phyloP scores from a whole-genome alignment of 83 land plant species.

The Diphasiastrum complanatum region DNA sequence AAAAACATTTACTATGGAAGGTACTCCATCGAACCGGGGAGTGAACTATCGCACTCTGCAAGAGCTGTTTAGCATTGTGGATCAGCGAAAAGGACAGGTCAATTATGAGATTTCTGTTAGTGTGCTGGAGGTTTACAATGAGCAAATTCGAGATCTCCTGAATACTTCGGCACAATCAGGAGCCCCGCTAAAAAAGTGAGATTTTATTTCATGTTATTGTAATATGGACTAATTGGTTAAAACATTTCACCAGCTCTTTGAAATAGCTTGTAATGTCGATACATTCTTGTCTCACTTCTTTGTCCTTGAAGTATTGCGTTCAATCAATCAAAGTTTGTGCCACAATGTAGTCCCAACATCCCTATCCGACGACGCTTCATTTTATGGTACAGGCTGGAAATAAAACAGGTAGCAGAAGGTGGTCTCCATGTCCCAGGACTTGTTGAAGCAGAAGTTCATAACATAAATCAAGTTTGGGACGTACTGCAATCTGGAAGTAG shows the following conservation, averaged over 20 bases:
- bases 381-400: conserved; percentile 55
- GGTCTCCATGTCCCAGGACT: conserved; percentile 91
- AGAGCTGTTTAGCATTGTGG: conserved; percentile 59
- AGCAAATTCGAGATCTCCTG: conserved; percentile 87
- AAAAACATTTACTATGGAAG: conserved; percentile 99
- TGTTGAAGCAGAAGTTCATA: conserved; percentile 73
- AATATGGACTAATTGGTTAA: background rate
- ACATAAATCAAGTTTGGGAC: conserved; percentile 88
- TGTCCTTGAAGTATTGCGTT: too few species aligned
- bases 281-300: too few species aligned
- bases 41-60: conserved; percentile 89
- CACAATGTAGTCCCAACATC: too few species aligned
- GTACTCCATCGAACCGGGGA: conserved; percentile 65
- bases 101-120: conserved; percentile 79
- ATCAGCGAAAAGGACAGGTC: conserved; percentile 44
- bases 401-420: conserved; percentile 84
- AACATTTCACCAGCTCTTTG: background rate
- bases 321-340: too few species aligned
- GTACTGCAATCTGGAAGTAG: conserved; percentile 91
- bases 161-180: conserved; percentile 47
- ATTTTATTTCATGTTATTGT: background rate
- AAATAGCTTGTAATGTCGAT: too few species aligned
- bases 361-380: too few species aligned
- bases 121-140: conserved; percentile 95
- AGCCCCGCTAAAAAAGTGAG: conserved; percentile 55